Evolutionary conservation across 108 stramenopile species (phyloP), one percentile per base, ranked within the genome.

Genomic region (Fragilariopsis cylindrus): DNA sequence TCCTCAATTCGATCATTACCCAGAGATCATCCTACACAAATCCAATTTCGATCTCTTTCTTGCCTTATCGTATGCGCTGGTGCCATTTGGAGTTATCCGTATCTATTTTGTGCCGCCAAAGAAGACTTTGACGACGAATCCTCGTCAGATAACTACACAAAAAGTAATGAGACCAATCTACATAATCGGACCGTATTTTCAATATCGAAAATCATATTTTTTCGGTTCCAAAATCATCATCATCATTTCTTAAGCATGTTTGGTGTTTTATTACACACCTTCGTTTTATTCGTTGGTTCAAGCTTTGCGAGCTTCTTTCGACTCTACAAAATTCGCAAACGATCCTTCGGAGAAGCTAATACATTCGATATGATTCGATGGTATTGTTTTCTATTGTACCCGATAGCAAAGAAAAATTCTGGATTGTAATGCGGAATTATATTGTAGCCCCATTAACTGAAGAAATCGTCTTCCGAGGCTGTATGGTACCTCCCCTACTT

Each of bases 401-500:
- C 9, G 15, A 46, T n/a, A 60, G 50, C 43, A 73, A 57, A 18
- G 57, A 52, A 60, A 52, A 75, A 40, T 48, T 79, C 76, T 94
- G 90, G 93, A 80, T 68, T 4, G 70, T 57, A 6, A 55, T 85
- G 9, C 87, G 94, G 48, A 89, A 91, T 68, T 75, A 81, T 8
- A 30, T 82, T 5, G 70, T 91, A 19, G 94, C 92, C 13, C 94
- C 94, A 16, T 63, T 88, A 45, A 76, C 86, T 2, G 94, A 95
- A 78, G 94, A 95, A 79, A 49, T 89, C 56, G 78, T 89, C n/a
- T 95, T 95, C 71, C 90, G 94, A 13, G 87, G 84, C 48, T 92
- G 87, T 55, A 72, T 92, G 55, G 71, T 92, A 4, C 84, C 86
- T 4, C 79, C 81, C 21, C 57, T 95, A 12, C 52, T 92, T 49